These are phyloP conservation scores for Metroxylon sagu DNA, from an alignment of 176 grass and related monocot genomes.

Conservation along the genomic window DNA sequence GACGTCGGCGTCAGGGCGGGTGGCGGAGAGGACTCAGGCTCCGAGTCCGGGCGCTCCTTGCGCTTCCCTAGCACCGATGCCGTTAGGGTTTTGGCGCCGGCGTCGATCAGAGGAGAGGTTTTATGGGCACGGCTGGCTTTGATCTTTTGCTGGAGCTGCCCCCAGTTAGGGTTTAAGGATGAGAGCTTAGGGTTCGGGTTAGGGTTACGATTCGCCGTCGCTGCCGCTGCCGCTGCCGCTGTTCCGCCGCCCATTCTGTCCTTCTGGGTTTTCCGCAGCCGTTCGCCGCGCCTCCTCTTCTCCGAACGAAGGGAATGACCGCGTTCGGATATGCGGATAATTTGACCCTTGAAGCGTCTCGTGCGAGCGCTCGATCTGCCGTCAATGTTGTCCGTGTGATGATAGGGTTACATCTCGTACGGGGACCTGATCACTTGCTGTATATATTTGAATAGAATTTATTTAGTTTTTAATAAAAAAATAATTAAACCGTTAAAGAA, in stretches of 20 bases:
- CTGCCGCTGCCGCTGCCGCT: conserved; percentile 17
- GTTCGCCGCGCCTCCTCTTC: too few species aligned
- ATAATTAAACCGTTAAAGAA: too few species aligned
- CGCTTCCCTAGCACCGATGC: conserved; percentile 9
- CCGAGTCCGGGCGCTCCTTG: neutral
- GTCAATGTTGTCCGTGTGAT: too few species aligned
- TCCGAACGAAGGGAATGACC: too few species aligned
- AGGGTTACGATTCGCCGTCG: conserved; percentile 11
- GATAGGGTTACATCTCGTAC: too few species aligned
- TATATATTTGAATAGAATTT: too few species aligned
- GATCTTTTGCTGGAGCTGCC: conserved; percentile 71
- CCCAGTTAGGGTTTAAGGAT: conserved; percentile 83
- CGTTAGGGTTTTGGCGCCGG: conserved; percentile 20
- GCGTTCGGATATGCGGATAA: too few species aligned
- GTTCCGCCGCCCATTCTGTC: neutral
- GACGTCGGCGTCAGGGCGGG: conserved; percentile 54
- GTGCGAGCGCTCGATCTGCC: too few species aligned
- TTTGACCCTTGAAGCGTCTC: too few species aligned
- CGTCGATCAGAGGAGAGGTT: conserved; percentile 24
- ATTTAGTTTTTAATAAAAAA: too few species aligned
- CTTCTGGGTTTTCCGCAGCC: too few species aligned
- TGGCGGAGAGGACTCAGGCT: neutral
- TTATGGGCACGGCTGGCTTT: conserved; percentile 21
- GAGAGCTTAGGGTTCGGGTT: conserved; percentile 17
- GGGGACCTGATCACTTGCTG: too few species aligned